These are phyloP conservation scores for Suaeda aralocaspica DNA, from an alignment of 148 eudicot genomes.

Conservation along the genomic window DNA sequence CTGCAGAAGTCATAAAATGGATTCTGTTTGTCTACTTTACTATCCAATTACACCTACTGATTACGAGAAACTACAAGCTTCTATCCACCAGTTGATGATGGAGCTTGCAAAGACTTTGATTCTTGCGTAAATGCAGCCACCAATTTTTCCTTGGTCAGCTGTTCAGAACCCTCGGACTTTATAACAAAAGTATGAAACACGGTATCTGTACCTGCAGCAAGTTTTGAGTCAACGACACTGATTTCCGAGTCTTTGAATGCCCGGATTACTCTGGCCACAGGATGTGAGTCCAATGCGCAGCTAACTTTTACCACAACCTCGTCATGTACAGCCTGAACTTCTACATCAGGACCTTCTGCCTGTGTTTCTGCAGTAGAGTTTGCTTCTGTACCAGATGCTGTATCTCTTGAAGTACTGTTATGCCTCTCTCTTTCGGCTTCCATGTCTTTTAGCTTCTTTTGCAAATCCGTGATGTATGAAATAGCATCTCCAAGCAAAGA, in stretches of 20 bases:
- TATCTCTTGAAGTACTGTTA: slow-evolving; percentile 33
- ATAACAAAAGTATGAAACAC: slow-evolving; percentile 69
- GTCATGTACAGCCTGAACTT: slow-evolving; percentile 42
- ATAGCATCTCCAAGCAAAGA: slow-evolving; percentile 90
- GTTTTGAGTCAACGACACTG: slow-evolving; percentile 49
- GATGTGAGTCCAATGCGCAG: slow-evolving; percentile 61
- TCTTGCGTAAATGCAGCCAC: slow-evolving; percentile 48
- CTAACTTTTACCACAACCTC: slow-evolving; percentile 62
- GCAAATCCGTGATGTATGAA: slow-evolving; percentile 74
- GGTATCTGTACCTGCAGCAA: slow-evolving; percentile 48
- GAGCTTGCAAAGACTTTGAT: slow-evolving; percentile 32
- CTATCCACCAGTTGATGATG: slow-evolving; percentile 29
- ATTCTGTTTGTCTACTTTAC: slow-evolving; percentile 19
- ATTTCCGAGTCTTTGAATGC: slow-evolving; percentile 58
- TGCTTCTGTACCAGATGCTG: slow-evolving; percentile 29
- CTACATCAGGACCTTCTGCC: slow-evolving; percentile 29
- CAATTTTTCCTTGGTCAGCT: slow-evolving; percentile 67
- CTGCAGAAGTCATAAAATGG: slow-evolving; percentile 27
- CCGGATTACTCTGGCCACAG: slow-evolving; percentile 52
- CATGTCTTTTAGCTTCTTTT: slow-evolving; percentile 69
- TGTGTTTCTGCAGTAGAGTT: slow-evolving; percentile 33
- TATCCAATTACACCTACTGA: slow-evolving; percentile 35
- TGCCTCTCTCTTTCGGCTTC: slow-evolving; percentile 53
- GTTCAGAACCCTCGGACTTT: slow-evolving; percentile 52
- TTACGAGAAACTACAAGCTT: slow-evolving; percentile 7